Percentiles rank a stretch among this genome's conserved stretches.
These are phyloP conservation scores for Lodderomyces oxycetoniae DNA, from an alignment of 1,139 yeast genomes.

Conservation along the genomic window DNA sequence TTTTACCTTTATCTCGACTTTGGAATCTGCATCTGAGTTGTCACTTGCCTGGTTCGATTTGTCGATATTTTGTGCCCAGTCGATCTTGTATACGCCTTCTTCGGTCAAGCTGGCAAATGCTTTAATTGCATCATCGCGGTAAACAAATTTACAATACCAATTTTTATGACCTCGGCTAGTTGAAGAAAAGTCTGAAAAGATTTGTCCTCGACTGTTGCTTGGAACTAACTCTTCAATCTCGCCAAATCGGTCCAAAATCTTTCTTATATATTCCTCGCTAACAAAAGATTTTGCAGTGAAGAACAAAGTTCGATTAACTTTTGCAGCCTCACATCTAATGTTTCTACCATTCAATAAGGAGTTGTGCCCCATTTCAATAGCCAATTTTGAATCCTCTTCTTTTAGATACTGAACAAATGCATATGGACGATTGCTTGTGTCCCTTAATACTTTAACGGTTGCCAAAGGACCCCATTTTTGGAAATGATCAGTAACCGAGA, in stretches of 20 bases:
- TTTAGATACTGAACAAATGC: conserved; percentile 85
- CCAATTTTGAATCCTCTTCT: conserved; percentile 66
- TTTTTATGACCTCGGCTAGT: conserved; percentile 26
- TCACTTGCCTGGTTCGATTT: conserved; percentile 7
- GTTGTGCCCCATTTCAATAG: conserved; percentile 67
- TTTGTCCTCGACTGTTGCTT: conserved; percentile 37
- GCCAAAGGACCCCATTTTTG: conserved; percentile 63
- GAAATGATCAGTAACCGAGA: conserved; percentile 64
- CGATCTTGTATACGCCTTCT: conserved; percentile 51
- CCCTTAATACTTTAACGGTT: conserved; percentile 82
- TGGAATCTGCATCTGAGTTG: conserved; percentile 5
- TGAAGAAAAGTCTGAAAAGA: conserved; percentile 11
- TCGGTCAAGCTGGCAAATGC: conserved; percentile 72
- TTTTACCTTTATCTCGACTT: conserved; percentile 12
- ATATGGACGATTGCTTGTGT: conserved; percentile 79
- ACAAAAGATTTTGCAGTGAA: conserved; percentile 31
- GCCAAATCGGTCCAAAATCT: conserved; percentile 52
- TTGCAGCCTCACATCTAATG: conserved; percentile 85
- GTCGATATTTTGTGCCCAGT: conserved; percentile 83
- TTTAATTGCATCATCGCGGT: conserved; percentile 84
- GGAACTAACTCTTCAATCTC: conserved; percentile 67
- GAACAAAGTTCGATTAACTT: conserved; percentile 81
- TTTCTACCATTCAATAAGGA: conserved; percentile 66
- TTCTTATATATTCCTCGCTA: conserved; percentile 29
- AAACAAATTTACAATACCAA: conserved; percentile 82